A percentile compares a stretch with the other conserved stretches of the same genome.
Evolutionary conservation across 1,139 yeast species (phyloP).

Genomic region (Pichia sp.): DNA sequence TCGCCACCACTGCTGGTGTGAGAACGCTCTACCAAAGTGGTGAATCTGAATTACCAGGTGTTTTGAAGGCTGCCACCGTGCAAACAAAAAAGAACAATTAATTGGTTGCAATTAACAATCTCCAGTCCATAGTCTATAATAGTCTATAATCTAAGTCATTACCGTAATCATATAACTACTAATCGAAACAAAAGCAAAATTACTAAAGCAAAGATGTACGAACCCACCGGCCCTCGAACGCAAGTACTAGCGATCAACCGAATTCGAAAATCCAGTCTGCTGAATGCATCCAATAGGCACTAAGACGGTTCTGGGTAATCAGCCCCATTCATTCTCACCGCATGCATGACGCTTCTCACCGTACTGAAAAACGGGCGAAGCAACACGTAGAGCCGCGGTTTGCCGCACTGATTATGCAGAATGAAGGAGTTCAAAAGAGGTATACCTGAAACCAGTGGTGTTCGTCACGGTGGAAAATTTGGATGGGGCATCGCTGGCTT

Average conservation of each 20-base stretch:
- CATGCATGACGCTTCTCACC: slow-evolving; percentile 52
- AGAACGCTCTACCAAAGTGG: slow-evolving; percentile 50
- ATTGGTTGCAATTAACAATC: too few species aligned
- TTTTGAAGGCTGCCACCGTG: slow-evolving; percentile 50
- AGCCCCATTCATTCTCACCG: slow-evolving; percentile 46
- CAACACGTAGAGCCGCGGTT: slow-evolving; percentile 66
- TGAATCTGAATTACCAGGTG: slow-evolving; percentile 59
- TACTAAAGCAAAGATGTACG: slow-evolving; percentile 30
- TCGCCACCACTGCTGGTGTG: slow-evolving; percentile 45
- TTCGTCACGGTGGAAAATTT: too few species aligned
- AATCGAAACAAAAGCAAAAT: background rate
- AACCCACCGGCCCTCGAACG: slow-evolving; percentile 64
- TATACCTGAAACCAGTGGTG: too few species aligned
- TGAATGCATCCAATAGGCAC: too few species aligned
- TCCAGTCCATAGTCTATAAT: slow-evolving; percentile 11
- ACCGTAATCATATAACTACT: too few species aligned
- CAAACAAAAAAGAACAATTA: slow-evolving; percentile 35
- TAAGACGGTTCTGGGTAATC: slow-evolving; percentile 47
- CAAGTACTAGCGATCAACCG: too few species aligned
- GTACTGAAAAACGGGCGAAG: slow-evolving; percentile 32
- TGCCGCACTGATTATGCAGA: too few species aligned
- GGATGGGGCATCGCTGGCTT: too few species aligned
- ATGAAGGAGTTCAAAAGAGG: too few species aligned
- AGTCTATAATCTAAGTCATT: too few species aligned
- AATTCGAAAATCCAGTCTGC: too few species aligned